These are phyloP conservation scores for Gaeumannomyces tritici DNA, from an alignment of 2,329 filamentous ascomycete genomes.

Conservation along the genomic window DNA sequence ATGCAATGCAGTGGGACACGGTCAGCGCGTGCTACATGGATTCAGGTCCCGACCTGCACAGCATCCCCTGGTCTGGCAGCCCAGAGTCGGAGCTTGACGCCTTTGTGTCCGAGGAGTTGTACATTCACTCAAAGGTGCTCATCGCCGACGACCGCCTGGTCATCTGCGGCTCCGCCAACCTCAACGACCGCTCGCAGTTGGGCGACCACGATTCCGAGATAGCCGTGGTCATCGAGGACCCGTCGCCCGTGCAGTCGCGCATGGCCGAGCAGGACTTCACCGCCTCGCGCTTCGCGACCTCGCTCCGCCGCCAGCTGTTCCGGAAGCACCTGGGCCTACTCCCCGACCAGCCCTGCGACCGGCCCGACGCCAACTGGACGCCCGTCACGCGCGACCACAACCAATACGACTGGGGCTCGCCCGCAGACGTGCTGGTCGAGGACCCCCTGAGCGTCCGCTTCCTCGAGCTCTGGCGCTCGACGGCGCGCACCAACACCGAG, in stretches of 20 bases:
- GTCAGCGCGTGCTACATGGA: conserved; percentile 80
- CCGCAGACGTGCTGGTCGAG: conserved; percentile 56
- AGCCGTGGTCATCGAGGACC: conserved; percentile 77
- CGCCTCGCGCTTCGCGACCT: conserved; percentile 65
- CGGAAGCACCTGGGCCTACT: conserved; percentile 82
- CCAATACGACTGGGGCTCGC: conserved; percentile 61
- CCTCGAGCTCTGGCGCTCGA: conserved; percentile 60
- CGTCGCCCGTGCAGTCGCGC: conserved; percentile 53
- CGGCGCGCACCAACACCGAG: conserved; percentile 69
- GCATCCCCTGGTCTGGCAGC: conserved; percentile 43
- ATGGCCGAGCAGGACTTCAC: conserved; percentile 67
- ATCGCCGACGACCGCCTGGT: conserved; percentile 77
- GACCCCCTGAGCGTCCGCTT: conserved; percentile 67
- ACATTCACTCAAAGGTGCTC: conserved; percentile 58
- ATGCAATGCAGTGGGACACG: conserved; percentile 49
- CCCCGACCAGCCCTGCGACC: conserved; percentile 59
- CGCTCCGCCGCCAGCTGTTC: conserved; percentile 74
- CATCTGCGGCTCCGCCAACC: conserved; percentile 62
- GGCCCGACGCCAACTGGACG: conserved; percentile 64
- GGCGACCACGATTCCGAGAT: conserved; percentile 84
- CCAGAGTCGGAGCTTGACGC: conserved; percentile 48
- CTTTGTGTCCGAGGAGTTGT: conserved; percentile 54
- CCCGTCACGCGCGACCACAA: conserved; percentile 63
- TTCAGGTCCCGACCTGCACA: conserved; percentile 57
- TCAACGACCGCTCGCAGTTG: conserved; percentile 62